Percentiles rank a stretch among this genome's conserved stretches.
phyloP scores from a whole-genome alignment of 257 asterid genomes.

The Plantago major region DNA sequence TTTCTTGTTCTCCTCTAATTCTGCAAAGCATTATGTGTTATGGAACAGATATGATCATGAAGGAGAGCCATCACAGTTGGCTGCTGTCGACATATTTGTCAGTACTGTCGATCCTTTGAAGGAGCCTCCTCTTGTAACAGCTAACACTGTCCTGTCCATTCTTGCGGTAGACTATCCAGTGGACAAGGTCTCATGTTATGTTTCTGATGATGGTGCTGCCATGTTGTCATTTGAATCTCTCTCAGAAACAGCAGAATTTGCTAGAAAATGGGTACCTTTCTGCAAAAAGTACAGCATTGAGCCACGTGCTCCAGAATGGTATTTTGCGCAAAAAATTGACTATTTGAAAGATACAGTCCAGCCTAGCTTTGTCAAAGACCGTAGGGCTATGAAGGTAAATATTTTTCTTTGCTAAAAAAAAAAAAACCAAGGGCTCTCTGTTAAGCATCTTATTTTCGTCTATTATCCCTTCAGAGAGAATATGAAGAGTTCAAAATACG shows the following conservation, averaged over 20 bases:
- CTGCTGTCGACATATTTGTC: slow-evolving; percentile 99
- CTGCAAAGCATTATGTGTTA: slow-evolving; percentile 16
- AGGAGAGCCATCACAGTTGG: slow-evolving; percentile 97
- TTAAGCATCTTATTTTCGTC: slow-evolving; percentile 24
- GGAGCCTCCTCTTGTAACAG: slow-evolving; percentile 98
- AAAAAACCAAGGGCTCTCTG: slow-evolving; percentile 3
- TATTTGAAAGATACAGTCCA: slow-evolving; percentile 89
- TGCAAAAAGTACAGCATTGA: slow-evolving; percentile 80
- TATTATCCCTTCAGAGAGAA: slow-evolving; percentile 61
- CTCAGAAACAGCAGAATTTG: slow-evolving; percentile 90
- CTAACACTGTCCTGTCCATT: slow-evolving; percentile 89
- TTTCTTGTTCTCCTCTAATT: slow-evolving; percentile 19
- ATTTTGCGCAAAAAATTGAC: slow-evolving; percentile 81
- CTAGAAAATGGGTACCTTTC: slow-evolving; percentile 96
- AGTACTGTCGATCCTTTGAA: slow-evolving; percentile 96
- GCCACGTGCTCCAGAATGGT: slow-evolving; percentile 99
- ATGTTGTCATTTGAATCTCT: slow-evolving; percentile 87
- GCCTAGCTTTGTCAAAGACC: slow-evolving; percentile 88
- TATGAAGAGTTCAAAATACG: slow-evolving; percentile 94
- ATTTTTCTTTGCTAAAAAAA: slow-evolving; percentile 1
- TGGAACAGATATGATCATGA: slow-evolving; percentile 83
- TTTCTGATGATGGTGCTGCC: slow-evolving; percentile 97
- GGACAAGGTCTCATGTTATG: slow-evolving; percentile 95
- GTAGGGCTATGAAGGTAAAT: slow-evolving; percentile 95
- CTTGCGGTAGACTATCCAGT: slow-evolving; percentile 95